A percentile compares a stretch with the other conserved stretches of the same genome.
phyloP scores from a whole-genome alignment of 495 filamentous ascomycete species.

The Daldinia decipiens region DNA sequence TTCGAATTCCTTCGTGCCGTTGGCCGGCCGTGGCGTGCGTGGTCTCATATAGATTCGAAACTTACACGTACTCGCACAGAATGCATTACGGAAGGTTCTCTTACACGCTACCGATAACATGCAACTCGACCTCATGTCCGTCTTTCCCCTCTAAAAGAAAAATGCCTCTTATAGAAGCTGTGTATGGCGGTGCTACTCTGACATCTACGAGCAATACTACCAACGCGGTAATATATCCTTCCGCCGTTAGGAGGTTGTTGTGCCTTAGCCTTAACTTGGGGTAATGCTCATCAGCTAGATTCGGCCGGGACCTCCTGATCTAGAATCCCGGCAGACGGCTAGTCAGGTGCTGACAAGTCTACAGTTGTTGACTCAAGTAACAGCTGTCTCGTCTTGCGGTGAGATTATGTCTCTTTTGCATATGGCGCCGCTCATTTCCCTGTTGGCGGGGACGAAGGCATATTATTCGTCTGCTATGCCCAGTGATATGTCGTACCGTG shows the following conservation, averaged over 20 bases:
- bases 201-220: constrained; percentile 15
- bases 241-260: constrained; percentile 23
- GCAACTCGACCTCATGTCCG: constrained; percentile 21
- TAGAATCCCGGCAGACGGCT: constrained; percentile 35
- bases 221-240: constrained; percentile 29
- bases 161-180: constrained; percentile 11
- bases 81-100: constrained; percentile 21
- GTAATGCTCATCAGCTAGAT: constrained; percentile 24
- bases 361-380: constrained; percentile 30
- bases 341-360: constrained; percentile 37
- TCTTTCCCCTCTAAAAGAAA: constrained; percentile 19
- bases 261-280: constrained; percentile 9
- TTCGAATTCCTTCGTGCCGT: constrained; percentile 32
- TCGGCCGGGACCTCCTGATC: constrained; percentile 37
- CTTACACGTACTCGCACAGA: constrained; percentile 24
- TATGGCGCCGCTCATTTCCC: constrained; percentile 21
- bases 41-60: constrained; percentile 43
- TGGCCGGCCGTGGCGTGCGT: constrained; percentile 29
- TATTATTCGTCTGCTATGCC: constrained; percentile 20
- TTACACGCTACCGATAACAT: constrained; percentile 31
- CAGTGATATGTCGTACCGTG: constrained; percentile 13
- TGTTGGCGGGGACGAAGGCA: constrained; percentile 23
- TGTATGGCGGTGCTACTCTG: constrained; percentile 19
- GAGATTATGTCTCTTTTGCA: constrained; percentile 34
- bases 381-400: constrained; percentile 44